Evolutionary conservation across 169 alveolate species (phyloP).

Genomic region (Plasmodium coatneyi): DNA sequence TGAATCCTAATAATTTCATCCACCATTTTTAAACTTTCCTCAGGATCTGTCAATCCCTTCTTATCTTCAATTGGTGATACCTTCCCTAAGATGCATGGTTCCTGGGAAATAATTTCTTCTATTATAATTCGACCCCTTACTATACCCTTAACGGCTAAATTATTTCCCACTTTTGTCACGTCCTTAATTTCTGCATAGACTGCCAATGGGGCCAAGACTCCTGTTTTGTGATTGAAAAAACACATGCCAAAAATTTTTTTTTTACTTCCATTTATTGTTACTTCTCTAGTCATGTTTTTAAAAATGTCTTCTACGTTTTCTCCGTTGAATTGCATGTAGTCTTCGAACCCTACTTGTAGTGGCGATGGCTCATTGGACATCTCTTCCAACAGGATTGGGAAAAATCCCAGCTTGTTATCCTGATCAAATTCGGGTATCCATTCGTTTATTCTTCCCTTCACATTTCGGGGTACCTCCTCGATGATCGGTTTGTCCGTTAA

Average conservation of each 20-base stretch:
- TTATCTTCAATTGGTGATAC: conserved; percentile 84
- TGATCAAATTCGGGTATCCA: conserved; percentile 82
- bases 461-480: conserved; percentile 74
- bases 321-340: conserved; percentile 82
- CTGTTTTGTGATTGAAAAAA: conserved; percentile 82
- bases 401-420: conserved; percentile 81
- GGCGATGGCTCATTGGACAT: conserved; percentile 86
- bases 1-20: conserved; percentile 83
- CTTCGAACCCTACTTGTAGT: conserved; percentile 86
- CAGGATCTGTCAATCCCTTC: conserved; percentile 77
- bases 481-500: conserved; percentile 67
- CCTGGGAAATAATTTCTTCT: conserved; percentile 81
- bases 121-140: conserved; percentile 83
- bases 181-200: conserved; percentile 84
- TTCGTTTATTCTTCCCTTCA: conserved; percentile 83
- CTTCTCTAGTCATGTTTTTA: conserved; percentile 77
- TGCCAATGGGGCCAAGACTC: conserved; percentile 86
- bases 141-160: conserved; percentile 80
- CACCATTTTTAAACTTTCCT: conserved; percentile 80
- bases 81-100: conserved; percentile 84
- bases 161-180: conserved; percentile 76
- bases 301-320: conserved; percentile 83
- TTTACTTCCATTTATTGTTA: conserved; percentile 20
- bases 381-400: conserved; percentile 84
- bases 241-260: conserved; percentile 84